A percentile compares a stretch with the other conserved stretches of the same genome.
Conservation (phyloP, 2,329 filamentous ascomycete species). For the Penicillium sp. region DNA sequence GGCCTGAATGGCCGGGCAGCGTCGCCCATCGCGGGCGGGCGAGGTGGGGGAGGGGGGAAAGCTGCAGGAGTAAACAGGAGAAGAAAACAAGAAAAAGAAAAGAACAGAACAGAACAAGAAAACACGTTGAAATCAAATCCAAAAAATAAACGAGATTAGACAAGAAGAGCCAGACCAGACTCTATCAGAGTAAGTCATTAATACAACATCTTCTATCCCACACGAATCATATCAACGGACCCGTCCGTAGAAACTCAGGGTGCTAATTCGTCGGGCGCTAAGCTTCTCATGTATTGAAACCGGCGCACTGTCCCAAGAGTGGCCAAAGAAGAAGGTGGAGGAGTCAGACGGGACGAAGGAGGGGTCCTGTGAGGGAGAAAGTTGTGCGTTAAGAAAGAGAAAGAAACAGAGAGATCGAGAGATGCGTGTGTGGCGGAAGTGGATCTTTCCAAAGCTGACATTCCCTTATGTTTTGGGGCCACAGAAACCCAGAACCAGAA, state of each 20-base stretch:
- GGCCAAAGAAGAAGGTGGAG: slow-evolving; percentile 11
- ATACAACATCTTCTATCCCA: slow-evolving; percentile 9
- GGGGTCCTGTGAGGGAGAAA: background rate
- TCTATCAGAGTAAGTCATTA: slow-evolving; percentile 6
- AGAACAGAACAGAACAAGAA: slow-evolving; percentile 1
- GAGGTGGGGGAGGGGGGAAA: background rate
- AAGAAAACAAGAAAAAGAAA: slow-evolving; percentile 2
- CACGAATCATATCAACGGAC: slow-evolving; percentile 11
- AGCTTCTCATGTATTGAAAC: slow-evolving; percentile 3
- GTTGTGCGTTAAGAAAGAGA: background rate
- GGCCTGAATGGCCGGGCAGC: slow-evolving; percentile 30
- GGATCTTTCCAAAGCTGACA: slow-evolving; percentile 14
- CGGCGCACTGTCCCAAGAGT: slow-evolving; percentile 2
- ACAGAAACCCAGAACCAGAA: background rate
- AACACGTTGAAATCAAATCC: background rate
- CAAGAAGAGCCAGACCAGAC: background rate
- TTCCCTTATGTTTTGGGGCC: slow-evolving; percentile 6
- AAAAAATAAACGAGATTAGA: slow-evolving; percentile 3
- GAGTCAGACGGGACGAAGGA: background rate
- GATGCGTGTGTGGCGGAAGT: slow-evolving; percentile 17
- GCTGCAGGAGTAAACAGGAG: background rate
- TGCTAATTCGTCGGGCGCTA: slow-evolving; percentile 1
- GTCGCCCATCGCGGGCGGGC: slow-evolving; percentile 27
- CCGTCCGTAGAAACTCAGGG: background rate
- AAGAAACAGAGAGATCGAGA: slow-evolving; percentile 6